Base-by-base conservation (phyloP, 495 filamentous ascomycete species). In the Penicillium argentinense region DNA sequence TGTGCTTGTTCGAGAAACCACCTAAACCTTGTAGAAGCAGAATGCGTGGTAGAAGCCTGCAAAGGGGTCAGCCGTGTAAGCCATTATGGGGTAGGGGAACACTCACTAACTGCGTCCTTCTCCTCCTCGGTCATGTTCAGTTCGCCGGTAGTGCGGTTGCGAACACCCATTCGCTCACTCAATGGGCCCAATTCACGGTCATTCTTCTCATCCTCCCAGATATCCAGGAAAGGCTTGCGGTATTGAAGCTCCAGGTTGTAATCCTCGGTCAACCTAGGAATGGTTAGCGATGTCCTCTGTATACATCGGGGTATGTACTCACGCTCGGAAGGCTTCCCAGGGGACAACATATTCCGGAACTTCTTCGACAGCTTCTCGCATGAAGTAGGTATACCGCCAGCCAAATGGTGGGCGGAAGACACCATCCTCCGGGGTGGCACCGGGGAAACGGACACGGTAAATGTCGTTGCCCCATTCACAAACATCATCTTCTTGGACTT, bases 271-370 rank as follows among this genome's bases (percentile, higher is more conserved):
- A 98, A 53, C 3, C 76, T 76, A 47, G 1, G n/a, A n/a, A n/a
- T n/a, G n/a, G n/a, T n/a, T n/a, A n/a, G n/a, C n/a, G n/a, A n/a
- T n/a, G n/a, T n/a, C n/a, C n/a, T n/a, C n/a, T n/a, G n/a, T n/a
- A n/a, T n/a, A n/a, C n/a, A n/a, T n/a, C n/a, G n/a, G n/a, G n/a
- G n/a, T n/a, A 18, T 4, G 11, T 1, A 67, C 77, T 58, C 57
- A 80, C 69, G 78, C 91, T 68, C 93, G 88, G 68, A 98, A 97
- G 1, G 89, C 91, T 60, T 95, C 90, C 95, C 95, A 98, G 0
- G 93, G 93, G 6, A 98, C 95, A 8, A 98, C 91, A 66, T 96
- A 98, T 69, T 98, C 93, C 18, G 93, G 93, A 8, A 96, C 86
- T 54, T 91, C 89, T 64, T 96, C 91, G 14, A 98, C 93, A 1